Base-by-base conservation (phyloP, 257 asterid genomes). In the Fraxinus quadrangulata region DNA sequence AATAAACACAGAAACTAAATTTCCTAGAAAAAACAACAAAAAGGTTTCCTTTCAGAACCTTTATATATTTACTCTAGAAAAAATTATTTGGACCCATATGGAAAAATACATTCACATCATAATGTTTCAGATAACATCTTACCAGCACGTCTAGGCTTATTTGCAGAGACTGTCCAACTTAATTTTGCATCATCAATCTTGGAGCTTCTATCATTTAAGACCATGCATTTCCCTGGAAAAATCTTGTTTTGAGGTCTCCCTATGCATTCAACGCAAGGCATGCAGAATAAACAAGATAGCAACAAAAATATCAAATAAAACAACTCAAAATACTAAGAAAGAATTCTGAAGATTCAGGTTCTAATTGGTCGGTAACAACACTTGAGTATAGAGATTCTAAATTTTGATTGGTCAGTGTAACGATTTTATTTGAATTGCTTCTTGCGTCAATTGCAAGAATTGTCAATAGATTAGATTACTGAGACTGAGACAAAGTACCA, bases 121-220 rank as follows among this genome's bases (percentile, higher is more conserved):
- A 77, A 63, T 31, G 66, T 30, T 74, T 33, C 81, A 82, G 37
- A 78, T 73, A 77, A 81, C 82, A 78, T 73, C 88, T 86, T 89
- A 91, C 98, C 96, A 83, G 96, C 89, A 74, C 96, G 93, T 79
- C 81, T 72, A 45, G 96, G 92, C 81, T 80, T 89, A 76, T 70
- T 71, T 77, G 83, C 76, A 49, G 76, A 82, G 73, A 47, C 68
- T 54, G 77, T 81, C 73, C 67, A 49, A 70, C 83, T 83, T 75
- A 79, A 75, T 72, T 75, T 79, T 59, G 72, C 76, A 70, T 79
- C 76, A 70, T 82, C 78, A 26, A 51, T 42, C 73, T 72, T 75
- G 81, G 74, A 76, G 84, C 81, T 82, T 78, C 85, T 73, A 49
- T 77, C 78, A 33, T 79, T 74, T 67, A 78, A 73, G 73, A 83